A percentile compares a stretch with the other conserved stretches of the same genome.
Conservation (phyloP, 2,329 filamentous ascomycete species). For the Hypoxylon sp. region DNA sequence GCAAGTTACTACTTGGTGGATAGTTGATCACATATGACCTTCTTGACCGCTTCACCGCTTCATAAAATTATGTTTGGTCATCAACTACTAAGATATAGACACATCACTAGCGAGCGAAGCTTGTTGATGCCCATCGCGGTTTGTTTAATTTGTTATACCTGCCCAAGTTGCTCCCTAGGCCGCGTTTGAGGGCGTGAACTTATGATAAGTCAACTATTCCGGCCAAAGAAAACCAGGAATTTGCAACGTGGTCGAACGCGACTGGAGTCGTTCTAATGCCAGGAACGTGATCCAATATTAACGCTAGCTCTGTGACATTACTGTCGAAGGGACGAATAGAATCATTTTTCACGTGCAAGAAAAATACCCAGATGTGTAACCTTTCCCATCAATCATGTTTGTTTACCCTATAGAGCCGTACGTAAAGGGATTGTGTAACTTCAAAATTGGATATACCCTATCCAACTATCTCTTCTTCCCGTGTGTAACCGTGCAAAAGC, state of each 20-base stretch:
- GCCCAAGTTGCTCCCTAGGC: constrained; percentile 23
- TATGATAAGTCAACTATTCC: constrained; percentile 27
- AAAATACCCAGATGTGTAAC: constrained; percentile 32
- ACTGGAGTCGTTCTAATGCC: constrained; percentile 38
- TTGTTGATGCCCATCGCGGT: constrained; percentile 43
- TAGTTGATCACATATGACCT: constrained; percentile 13
- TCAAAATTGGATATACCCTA: constrained; percentile 19
- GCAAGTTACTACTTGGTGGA: constrained; percentile 30
- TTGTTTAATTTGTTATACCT: constrained; percentile 40
- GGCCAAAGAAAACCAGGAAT: constrained; percentile 27
- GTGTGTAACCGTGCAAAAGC: constrained; percentile 41
- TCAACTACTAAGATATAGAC: constrained; percentile 38
- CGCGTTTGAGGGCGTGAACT: constrained; percentile 19
- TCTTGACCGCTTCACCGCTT: constrained; percentile 40
- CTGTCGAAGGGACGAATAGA: constrained; percentile 29
- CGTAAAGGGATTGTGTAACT: constrained; percentile 21
- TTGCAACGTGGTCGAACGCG: constrained; percentile 42
- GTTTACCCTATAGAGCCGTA: constrained; percentile 7
- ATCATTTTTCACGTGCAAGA: constrained; percentile 13
- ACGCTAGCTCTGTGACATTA: constrained; percentile 32
- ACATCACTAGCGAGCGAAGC: constrained; percentile 30
- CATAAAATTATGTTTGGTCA: constrained; percentile 18
- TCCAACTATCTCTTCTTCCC: constrained; percentile 21
- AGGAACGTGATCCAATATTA: constrained; percentile 31
- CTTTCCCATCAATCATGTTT: constrained; percentile 19